Evolutionary conservation across 495 filamentous ascomycete species (phyloP), one percentile per base, ranked within the genome.

Genomic region (Mycothermus thermophilus): DNA sequence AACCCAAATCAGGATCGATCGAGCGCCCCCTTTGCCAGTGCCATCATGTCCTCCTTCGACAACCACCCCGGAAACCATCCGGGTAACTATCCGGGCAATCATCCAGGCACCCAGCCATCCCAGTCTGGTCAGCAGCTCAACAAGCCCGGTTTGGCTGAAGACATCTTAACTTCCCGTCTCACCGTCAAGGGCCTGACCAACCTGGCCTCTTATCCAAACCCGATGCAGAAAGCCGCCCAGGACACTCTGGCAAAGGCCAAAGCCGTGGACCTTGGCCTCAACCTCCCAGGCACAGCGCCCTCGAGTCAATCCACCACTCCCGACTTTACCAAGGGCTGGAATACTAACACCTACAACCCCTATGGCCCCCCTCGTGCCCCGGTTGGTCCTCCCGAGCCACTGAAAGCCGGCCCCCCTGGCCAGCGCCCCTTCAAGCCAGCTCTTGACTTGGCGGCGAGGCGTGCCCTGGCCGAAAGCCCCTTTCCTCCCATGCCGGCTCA

Each of bases 341-440:
- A n/a, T n/a, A n/a, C n/a, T n/a, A n/a, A n/a, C 19, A 7, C 28
- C 18, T 32, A 14, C 17, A 25, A 36, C 20, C 17, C 32, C 17
- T 32, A 43, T 24, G 19, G 12, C 33, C 12, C 33, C 23, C 38
- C 40, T 16, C 27, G 62, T 1, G 38, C 48, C 33, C 38, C 42
- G 19, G 32, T 50, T 11, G 63, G 63, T 9, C 55, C 58, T 16
- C 63, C 63, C 8, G 54, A 50, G 15, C 63, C 64, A 4, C 41
- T 68, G 26, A 65, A 54, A 5, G 64, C 64, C 8, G 64, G 64
- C 5, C 64, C 64, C 6, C 64, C 64, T 1, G 64, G 64, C 13
- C 52, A 58, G 18, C 62, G 64, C 23, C 55, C 58, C 12, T 52
- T 52, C 32, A 48, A 44, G 18, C 44, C 58, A 2, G 44, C 43